Percentiles rank a stretch among this genome's conserved stretches.
Conservation (phyloP, 2,329 filamentous ascomycete genomes). For the Botryotinia calthae region DNA sequence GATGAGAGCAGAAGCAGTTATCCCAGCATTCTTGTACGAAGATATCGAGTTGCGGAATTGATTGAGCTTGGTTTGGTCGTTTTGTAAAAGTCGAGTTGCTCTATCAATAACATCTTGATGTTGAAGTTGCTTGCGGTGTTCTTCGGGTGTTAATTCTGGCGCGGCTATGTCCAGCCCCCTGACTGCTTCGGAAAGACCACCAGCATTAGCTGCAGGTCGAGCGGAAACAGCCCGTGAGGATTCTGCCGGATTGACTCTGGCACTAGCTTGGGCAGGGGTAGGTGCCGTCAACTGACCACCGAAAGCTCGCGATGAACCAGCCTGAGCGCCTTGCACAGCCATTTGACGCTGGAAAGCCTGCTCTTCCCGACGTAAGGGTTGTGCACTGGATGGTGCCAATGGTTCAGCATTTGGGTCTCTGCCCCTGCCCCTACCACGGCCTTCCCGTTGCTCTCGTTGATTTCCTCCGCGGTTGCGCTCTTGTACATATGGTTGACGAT, state of each 20-base stretch:
- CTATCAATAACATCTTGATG: constrained; percentile 85
- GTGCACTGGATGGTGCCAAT: constrained; percentile 71
- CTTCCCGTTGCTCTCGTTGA: constrained; percentile 42
- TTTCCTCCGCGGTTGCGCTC: constrained; percentile 50
- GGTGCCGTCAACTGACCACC: constrained; percentile 70
- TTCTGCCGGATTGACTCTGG: constrained; percentile 16
- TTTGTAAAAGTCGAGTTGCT: constrained; percentile 74
- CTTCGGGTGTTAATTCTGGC: constrained; percentile 64
- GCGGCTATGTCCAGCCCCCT: constrained; percentile 44
- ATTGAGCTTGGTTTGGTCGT: constrained; percentile 70
- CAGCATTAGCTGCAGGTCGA: constrained; percentile 23
- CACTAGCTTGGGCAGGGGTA: constrained; percentile 42
- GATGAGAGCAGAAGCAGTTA: constrained; percentile 73
- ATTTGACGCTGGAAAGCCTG: constrained; percentile 88
- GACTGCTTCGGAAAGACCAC: constrained; percentile 8
- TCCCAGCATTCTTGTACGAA: constrained; percentile 66
- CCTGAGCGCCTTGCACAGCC: constrained; percentile 85
- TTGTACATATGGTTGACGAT: constrained; percentile 66
- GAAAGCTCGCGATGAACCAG: constrained; percentile 75
- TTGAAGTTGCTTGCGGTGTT: constrained; percentile 75
- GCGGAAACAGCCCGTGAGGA: constrained; percentile 22
- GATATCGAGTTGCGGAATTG: constrained; percentile 80
- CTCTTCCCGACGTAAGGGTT: constrained; percentile 80
- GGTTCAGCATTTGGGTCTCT: constrained; percentile 85
- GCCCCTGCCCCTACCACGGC: constrained; percentile 58